Percentiles rank a stretch among this genome's conserved stretches.
phyloP scores from a whole-genome alignment of 1,284 basidiomycete genomes.

The Irpex sp. region DNA sequence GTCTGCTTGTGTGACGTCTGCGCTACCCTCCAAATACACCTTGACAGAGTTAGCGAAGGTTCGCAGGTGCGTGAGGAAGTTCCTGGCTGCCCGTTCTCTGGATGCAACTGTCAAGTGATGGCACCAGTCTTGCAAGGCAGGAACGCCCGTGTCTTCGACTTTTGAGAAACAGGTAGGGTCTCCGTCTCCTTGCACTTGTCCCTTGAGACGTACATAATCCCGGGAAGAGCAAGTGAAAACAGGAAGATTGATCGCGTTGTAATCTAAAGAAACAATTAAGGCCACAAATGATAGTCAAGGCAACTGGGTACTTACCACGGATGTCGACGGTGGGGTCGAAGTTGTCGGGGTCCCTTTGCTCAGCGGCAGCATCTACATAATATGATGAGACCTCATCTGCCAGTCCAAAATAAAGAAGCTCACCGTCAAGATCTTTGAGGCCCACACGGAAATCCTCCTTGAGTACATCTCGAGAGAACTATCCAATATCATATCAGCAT shows the following conservation, averaged over 20 bases:
- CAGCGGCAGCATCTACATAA: slow-evolving; percentile 46
- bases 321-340: slow-evolving; percentile 50
- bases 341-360: slow-evolving; percentile 50
- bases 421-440: background rate
- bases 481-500: background rate
- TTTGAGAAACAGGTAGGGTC: slow-evolving; percentile 53
- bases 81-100: slow-evolving; percentile 48
- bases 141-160: slow-evolving; percentile 51
- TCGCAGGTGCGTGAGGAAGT: slow-evolving; percentile 45
- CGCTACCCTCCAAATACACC: background rate
- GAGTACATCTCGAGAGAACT: background rate
- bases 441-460: background rate
- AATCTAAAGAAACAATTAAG: slow-evolving; percentile 30
- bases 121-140: slow-evolving; percentile 56
- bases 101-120: slow-evolving; percentile 50
- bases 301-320: slow-evolving; percentile 34
- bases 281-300: background rate
- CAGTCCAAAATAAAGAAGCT: background rate
- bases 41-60: background rate
- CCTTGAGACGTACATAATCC: slow-evolving; percentile 55
- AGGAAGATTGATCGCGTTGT: slow-evolving; percentile 54
- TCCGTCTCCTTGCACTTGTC: slow-evolving; percentile 57
- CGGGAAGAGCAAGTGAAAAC: slow-evolving; percentile 61
- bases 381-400: background rate
- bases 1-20: background rate